A percentile compares a stretch with the other conserved stretches of the same genome.
phyloP scores from a whole-genome alignment of 441 rosid genomes.

The Kokia cookei region DNA sequence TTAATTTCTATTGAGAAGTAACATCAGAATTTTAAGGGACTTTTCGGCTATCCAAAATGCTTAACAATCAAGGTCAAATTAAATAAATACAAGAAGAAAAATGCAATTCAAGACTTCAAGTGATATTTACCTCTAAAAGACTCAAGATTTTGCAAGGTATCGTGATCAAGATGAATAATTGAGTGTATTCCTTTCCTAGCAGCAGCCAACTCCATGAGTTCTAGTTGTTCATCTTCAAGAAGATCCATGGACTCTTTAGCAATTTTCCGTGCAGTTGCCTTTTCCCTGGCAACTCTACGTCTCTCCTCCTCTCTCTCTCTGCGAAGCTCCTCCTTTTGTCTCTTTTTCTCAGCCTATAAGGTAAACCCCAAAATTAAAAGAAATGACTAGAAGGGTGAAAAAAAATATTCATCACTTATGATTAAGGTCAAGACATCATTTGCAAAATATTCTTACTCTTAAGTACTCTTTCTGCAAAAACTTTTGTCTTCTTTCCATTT shows the following conservation, averaged over 20 bases:
- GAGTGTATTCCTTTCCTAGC: conserved; percentile 71
- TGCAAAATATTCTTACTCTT: conserved; percentile 41
- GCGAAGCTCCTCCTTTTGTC: conserved; percentile 85
- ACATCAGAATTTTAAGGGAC: too few relatives aligned
- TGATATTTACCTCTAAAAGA: conserved; percentile 62
- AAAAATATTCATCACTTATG: background rate
- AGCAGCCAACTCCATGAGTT: conserved; percentile 98
- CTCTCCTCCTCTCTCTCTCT: conserved; percentile 78
- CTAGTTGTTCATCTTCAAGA: conserved; percentile 95
- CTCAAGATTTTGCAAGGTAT: conserved; percentile 84
- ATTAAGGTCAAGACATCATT: background rate
- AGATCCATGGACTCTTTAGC: conserved; percentile 99
- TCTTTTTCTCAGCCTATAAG: conserved; percentile 78
- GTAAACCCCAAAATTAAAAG: conserved; percentile 8
- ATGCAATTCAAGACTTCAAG: background rate
- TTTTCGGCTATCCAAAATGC: background rate
- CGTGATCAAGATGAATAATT: conserved; percentile 74
- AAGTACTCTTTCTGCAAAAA: conserved; percentile 76
- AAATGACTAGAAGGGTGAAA: background rate
- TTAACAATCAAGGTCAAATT: background rate
- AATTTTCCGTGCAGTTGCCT: conserved; percentile 94
- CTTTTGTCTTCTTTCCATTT: conserved; percentile 90
- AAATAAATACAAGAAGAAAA: background rate
- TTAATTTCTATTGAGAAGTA: background rate
- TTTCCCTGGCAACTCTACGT: conserved; percentile 88